Base-by-base conservation (phyloP, 768 basidiomycete species). In the Rhodotorula diobovata region DNA sequence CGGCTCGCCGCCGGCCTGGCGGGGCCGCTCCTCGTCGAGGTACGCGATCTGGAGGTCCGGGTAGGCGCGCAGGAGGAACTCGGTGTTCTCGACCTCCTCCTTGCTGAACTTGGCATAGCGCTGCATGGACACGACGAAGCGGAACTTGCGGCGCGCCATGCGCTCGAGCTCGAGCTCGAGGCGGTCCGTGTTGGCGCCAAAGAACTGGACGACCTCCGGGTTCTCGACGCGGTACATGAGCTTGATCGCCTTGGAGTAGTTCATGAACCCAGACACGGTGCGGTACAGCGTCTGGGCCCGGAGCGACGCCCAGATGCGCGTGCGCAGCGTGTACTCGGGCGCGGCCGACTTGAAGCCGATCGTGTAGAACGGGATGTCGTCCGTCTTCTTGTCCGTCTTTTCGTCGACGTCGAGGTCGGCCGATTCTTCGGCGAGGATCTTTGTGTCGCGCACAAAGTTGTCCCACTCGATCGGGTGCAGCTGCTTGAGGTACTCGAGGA, bases 191-290 rank as follows among this genome's bases (percentile, higher is more conserved):
- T 98, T 98, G 23, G 94, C 95, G 51, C 96, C 95, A 76, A 93
- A 97, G 59, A 89, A 85, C 82, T 98, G 95, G 28, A 99, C 96
- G 59, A 99, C 91, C 81, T 99, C 96, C 15, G 96, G 96, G 82
- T 98, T 98, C 83, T 99, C 96, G 54, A 99, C 96, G 67, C 95
- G 92, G 81, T 98, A 95, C n/a, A 99, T 86, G 46, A 99, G 83
- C 80, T 99, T 99, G 87, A 99, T 98, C 21, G 96, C 96, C 83
- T 99, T 99, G 75, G 91, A 88, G 81, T 99, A 98, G 83, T 99
- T 99, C 96, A 98, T 98, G 91, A 99, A 97, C 62, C 96, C 96
- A 46, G 96, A 97, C 28, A 99, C 95, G 23, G 96, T 99, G 75
- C 96, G 88, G 80, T 99, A 98, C 30, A 99, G 86, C 4, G 96